A percentile compares a stretch with the other conserved stretches of the same genome.
Evolutionary conservation across 1,284 basidiomycete genomes (phyloP).

Genomic region (Ustilago cynodontis): DNA sequence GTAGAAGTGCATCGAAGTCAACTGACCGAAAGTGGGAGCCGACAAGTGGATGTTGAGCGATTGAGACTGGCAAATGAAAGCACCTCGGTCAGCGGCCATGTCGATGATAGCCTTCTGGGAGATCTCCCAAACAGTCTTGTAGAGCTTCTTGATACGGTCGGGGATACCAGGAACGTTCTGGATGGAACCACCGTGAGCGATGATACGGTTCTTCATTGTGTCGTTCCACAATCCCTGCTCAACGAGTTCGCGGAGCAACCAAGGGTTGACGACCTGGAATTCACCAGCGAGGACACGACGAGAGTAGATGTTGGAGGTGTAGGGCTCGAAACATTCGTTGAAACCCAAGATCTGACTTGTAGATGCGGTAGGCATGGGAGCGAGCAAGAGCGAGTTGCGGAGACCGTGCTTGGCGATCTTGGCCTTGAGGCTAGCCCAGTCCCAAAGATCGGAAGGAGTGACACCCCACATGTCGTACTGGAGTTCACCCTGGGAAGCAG

Average conservation of each 20-base stretch:
- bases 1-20: conserved; percentile 96
- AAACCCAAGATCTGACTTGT: conserved; percentile 98
- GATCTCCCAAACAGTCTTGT: conserved; percentile 99
- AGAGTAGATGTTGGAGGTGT: conserved; percentile 97
- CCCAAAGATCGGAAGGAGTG: conserved; percentile 92
- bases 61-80: conserved; percentile 92
- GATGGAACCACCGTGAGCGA: conserved; percentile 92
- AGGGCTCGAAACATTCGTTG: conserved; percentile 99
- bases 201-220: conserved; percentile 99
- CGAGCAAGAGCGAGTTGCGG: conserved; percentile 91
- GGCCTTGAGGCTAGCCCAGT: conserved; percentile 89
- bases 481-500: conserved; percentile 86
- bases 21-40: conserved; percentile 89
- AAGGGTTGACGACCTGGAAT: conserved; percentile 99
- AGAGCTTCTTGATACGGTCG: conserved; percentile 79
- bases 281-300: conserved; percentile 99
- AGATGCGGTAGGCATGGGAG: conserved; percentile 99
- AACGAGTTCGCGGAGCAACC: conserved; percentile 96
- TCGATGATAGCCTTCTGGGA: conserved; percentile 98
- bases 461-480: conserved; percentile 97
- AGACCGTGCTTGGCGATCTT: conserved; percentile 89
- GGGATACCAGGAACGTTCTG: conserved; percentile 74
- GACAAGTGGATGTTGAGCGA: conserved; percentile 91
- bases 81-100: conserved; percentile 96
- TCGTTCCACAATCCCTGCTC: conserved; percentile 97